Evolutionary conservation across 228 moss, liverwort and hornwort genomes (phyloP).

Genomic region (Sphagnum magellanicum): DNA sequence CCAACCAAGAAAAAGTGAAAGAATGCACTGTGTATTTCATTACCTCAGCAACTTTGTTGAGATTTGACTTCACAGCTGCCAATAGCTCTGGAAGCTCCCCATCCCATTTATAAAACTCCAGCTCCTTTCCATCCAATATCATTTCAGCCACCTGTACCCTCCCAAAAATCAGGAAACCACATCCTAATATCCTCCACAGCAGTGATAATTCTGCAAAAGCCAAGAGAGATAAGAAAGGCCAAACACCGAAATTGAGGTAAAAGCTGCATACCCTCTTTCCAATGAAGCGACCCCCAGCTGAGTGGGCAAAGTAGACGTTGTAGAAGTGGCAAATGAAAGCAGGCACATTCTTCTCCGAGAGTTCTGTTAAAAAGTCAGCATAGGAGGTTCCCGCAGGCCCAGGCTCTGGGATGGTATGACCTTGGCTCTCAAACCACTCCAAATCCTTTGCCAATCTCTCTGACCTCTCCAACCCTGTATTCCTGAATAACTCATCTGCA

Average conservation of each 20-base stretch:
- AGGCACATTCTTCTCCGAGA: constrained; percentile 73
- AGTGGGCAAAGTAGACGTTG: constrained; percentile 95
- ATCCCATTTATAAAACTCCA: constrained; percentile 98
- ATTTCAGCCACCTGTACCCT: constrained; percentile 67
- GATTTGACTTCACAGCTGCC: constrained; percentile 60
- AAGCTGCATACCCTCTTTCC: constrained; percentile 61
- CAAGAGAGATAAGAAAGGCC: neutral
- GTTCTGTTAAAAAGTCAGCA: constrained; percentile 50
- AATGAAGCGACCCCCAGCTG: constrained; percentile 92
- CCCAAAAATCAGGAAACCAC: neutral
- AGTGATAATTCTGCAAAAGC: neutral
- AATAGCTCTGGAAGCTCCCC: constrained; percentile 77
- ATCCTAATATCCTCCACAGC: neutral
- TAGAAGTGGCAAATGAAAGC: constrained; percentile 98
- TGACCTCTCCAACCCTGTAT: constrained; percentile 85
- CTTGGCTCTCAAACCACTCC: constrained; percentile 85
- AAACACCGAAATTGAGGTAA: neutral
- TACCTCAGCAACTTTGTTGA: constrained; percentile 83
- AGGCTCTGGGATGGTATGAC: constrained; percentile 61
- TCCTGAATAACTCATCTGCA: constrained; percentile 78
- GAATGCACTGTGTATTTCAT: neutral
- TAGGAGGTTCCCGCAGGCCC: constrained; percentile 59
- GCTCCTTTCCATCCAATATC: constrained; percentile 56
- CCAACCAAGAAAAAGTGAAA: too few species aligned
- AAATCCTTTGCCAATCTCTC: constrained; percentile 62